Conservation (phyloP, 306 rosid species). For the Prunus salicina region DNA sequence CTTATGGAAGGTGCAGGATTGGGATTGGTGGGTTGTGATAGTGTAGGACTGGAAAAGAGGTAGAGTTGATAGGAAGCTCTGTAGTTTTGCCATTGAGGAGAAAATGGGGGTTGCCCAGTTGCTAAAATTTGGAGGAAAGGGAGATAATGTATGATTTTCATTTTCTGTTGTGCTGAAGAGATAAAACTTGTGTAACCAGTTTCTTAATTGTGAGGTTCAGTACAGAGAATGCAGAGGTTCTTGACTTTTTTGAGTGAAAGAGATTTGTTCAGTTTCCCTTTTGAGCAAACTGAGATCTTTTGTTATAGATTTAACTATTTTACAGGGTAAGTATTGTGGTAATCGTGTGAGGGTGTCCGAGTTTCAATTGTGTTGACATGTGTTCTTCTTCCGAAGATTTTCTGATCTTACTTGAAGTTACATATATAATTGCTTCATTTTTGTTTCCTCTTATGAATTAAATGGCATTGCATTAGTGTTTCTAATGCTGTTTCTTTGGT, state of each 20-base stretch:
- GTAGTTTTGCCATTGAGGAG: not conserved
- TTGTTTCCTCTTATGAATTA: not conserved
- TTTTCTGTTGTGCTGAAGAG: not conserved
- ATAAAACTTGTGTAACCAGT: not conserved
- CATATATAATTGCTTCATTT: not conserved
- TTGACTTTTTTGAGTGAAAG: not conserved
- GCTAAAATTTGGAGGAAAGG: constrained; percentile 4
- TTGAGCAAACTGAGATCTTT: not conserved
- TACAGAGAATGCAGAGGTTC: not conserved
- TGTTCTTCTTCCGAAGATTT: not conserved
- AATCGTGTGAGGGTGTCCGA: not conserved
- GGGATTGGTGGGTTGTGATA: constrained; percentile 7
- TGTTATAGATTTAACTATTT: not conserved
- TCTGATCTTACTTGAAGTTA: not conserved
- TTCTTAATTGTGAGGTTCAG: not conserved
- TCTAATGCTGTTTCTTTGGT: not conserved
- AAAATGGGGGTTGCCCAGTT: not conserved
- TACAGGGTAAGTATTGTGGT: not conserved
- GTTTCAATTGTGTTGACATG: not conserved
- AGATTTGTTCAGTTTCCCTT: not conserved
- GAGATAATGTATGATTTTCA: not conserved
- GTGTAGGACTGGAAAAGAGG: not conserved
- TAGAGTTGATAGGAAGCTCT: not conserved
- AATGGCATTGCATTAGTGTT: not conserved
- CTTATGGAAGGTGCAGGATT: not conserved